These are phyloP conservation scores for Pythium phragmiticola DNA, from an alignment of 352 stramenopile genomes.

Conservation along the genomic window DNA sequence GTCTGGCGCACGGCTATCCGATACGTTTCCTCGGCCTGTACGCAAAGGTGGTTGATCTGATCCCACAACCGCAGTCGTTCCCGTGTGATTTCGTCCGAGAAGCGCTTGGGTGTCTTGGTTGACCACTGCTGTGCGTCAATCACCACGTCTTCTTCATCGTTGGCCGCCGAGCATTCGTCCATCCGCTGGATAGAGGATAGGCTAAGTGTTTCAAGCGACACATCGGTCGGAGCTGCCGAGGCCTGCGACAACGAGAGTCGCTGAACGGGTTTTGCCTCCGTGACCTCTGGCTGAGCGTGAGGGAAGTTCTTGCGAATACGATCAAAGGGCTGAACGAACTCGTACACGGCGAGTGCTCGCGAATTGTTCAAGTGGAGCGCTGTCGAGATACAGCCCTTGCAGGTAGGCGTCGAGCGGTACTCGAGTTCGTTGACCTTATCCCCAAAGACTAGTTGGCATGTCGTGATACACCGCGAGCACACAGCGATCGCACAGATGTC, in stretches of 20 bases:
- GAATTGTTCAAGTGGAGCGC: slow-evolving; percentile 7
- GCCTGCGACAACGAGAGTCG: no score
- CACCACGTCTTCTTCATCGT: background rate
- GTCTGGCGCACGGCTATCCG: slow-evolving; percentile 2
- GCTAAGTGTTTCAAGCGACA: background rate
- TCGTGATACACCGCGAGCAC: slow-evolving; percentile 11
- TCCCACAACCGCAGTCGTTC: slow-evolving; percentile 8
- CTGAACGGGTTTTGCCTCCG: no score
- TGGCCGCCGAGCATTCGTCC: no score
- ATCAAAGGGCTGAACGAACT: slow-evolving; percentile 19
- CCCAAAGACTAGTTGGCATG: slow-evolving; percentile 8
- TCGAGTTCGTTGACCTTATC: slow-evolving; percentile 1
- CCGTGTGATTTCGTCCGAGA: background rate
- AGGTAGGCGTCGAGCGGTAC: background rate
- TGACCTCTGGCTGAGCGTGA: no score
- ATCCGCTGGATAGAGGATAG: background rate
- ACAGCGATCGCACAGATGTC: slow-evolving; percentile 6
- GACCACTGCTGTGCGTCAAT: background rate
- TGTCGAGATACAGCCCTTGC: slow-evolving; percentile 16
- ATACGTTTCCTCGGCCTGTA: slow-evolving; percentile 13
- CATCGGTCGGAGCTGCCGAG: background rate
- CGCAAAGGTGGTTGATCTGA: slow-evolving; percentile 16
- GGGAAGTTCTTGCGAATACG: background rate
- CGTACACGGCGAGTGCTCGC: slow-evolving; percentile 4
- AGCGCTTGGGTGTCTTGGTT: background rate